These are phyloP conservation scores for Cutaneotrichosporon sp. DNA, from an alignment of 1,284 basidiomycete species.

Conservation along the genomic window DNA sequence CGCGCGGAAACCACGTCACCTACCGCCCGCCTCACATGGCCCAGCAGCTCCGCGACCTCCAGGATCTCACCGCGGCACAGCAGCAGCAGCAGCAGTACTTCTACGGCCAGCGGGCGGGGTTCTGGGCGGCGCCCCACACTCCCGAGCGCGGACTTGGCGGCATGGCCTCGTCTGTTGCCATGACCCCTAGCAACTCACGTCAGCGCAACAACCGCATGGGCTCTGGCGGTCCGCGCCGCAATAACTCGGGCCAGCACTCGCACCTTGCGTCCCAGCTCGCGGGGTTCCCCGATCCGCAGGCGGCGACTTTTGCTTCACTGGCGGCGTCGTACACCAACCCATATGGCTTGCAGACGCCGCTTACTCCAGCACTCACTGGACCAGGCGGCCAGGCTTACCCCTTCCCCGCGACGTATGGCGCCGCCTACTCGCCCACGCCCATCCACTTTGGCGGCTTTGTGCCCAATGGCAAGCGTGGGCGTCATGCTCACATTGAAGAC, in stretches of 20 bases:
- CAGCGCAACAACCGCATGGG: constrained; percentile 16
- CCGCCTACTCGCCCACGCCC: constrained; percentile 15
- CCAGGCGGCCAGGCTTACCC: constrained; percentile 20
- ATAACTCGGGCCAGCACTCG: constrained; percentile 11
- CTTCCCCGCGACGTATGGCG: constrained; percentile 30
- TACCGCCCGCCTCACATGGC: constrained; percentile 19
- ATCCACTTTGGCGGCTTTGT: constrained; percentile 4
- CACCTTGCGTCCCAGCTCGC: constrained; percentile 7
- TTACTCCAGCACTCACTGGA: constrained; percentile 9
- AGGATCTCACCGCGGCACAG: neutral
- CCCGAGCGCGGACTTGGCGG: neutral
- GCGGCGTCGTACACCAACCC: constrained; percentile 7
- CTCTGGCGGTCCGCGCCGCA: constrained; percentile 13
- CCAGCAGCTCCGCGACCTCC: constrained; percentile 18
- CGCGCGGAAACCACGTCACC: neutral
- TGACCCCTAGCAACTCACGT: constrained; percentile 1
- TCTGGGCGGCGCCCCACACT: constrained; percentile 14
- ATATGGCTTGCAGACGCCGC: constrained; percentile 14
- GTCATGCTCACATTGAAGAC: constrained; percentile 7
- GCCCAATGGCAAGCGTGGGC: constrained; percentile 17
- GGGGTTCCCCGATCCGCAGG: constrained; percentile 1
- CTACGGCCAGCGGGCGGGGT: constrained; percentile 11
- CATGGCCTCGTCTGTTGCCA: neutral
- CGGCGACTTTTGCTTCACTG: neutral
- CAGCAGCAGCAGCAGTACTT: constrained; percentile 14